Base-by-base conservation (phyloP, 129 eudicot species). In the Flaveria sonorensis region DNA sequence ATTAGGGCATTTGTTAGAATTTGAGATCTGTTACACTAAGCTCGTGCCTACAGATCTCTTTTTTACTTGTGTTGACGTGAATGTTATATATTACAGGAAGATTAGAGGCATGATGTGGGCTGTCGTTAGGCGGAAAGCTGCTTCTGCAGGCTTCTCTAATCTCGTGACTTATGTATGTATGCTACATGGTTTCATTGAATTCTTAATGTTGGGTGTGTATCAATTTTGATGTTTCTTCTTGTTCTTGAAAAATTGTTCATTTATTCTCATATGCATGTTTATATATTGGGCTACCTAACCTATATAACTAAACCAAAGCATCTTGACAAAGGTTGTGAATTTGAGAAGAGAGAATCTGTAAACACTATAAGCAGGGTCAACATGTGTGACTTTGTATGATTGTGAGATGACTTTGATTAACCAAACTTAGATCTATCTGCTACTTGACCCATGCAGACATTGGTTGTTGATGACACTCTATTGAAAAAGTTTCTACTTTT, bases 71-170 rank as follows among this genome's bases (percentile, higher is more conserved):
- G 45, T 36, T 52, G 23, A 50, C 19, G 11, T 68, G 32, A 24
- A 30, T 60, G 40, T 53, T 73, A 50, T 28, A 24, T 26, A 5
- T 65, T 62, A 36, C 59, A 52, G 67, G 73, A 76, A 63, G 64
- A 36, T 62, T 77, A 28, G 75, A 71, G 79, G 66, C 46, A 87
- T 23, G 72, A 55, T 71, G 67, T 81, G 60, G 83, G 64, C 80
- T 24, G 36, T 53, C 13, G 43, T 68, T 56, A 73, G 86, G 82
- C 81, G 86, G 61, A 87, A 87, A 84, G 83, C 86, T 16, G 83
- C 81, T 28, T 73, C 75, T 59, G 78, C 77, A 32, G 70, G 81
- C 52, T 73, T 84, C 42, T 78, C 73, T 70, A 77, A 79, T 71
- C 73, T 79, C 71, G 77, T 83, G 45, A 71, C 52, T 83, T 36